phyloP scores from a whole-genome alignment of 2,329 filamentous ascomycete species.

The Aspergillus sp. region DNA sequence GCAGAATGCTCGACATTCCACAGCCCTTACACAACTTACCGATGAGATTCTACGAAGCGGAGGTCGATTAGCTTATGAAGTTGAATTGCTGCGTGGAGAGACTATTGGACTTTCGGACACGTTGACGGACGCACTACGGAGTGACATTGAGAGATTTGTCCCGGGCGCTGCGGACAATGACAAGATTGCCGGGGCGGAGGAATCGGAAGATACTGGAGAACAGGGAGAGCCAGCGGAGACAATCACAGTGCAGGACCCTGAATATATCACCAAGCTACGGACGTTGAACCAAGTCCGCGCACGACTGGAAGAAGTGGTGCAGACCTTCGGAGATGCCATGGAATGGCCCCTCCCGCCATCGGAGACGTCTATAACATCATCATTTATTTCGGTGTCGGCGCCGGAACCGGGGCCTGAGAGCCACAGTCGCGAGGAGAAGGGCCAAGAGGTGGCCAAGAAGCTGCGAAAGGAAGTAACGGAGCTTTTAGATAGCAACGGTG shows the following conservation, averaged over 20 bases:
- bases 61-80: slow-evolving; percentile 86
- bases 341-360: slow-evolving; percentile 90
- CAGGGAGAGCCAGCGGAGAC: slow-evolving; percentile 13
- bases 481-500: slow-evolving; percentile 61
- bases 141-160: slow-evolving; percentile 73
- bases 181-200: slow-evolving; percentile 5
- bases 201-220: background rate
- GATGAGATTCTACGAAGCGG: slow-evolving; percentile 93
- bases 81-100: slow-evolving; percentile 89
- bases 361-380: slow-evolving; percentile 78
- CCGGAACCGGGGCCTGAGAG: slow-evolving; percentile 69
- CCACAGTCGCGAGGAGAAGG: slow-evolving; percentile 79
- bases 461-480: slow-evolving; percentile 67
- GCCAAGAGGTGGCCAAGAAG: slow-evolving; percentile 73
- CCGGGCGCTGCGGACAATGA: slow-evolving; percentile 47
- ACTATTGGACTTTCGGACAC: slow-evolving; percentile 77
- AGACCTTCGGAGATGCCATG: slow-evolving; percentile 92
- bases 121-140: slow-evolving; percentile 69
- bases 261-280: slow-evolving; percentile 75
- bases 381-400: slow-evolving; percentile 85
- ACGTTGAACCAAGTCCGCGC: slow-evolving; percentile 79
- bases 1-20: slow-evolving; percentile 80
- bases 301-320: slow-evolving; percentile 86
- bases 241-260: slow-evolving; percentile 48
- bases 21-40: slow-evolving; percentile 81